A percentile compares a stretch with the other conserved stretches of the same genome.
These are phyloP conservation scores for Plantago lanceolata DNA, from an alignment of 305 asterid species.

Conservation along the genomic window DNA sequence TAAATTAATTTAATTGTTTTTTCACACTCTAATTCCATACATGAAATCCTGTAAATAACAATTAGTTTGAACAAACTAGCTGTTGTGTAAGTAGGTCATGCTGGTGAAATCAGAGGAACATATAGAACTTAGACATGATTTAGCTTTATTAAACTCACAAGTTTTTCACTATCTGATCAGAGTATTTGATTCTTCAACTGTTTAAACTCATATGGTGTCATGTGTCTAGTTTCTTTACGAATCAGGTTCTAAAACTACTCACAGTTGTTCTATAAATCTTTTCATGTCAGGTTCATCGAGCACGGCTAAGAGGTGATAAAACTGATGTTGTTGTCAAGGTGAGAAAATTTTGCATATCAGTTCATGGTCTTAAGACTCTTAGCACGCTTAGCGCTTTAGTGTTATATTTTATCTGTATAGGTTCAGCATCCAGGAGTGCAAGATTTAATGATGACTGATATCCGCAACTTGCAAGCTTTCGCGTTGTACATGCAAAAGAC, in stretches of 20 bases:
- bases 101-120: background rate
- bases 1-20: background rate
- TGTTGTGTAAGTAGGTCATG: constrained; percentile 6
- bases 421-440: constrained; percentile 96
- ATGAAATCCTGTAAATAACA: background rate
- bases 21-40: background rate
- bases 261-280: constrained; percentile 7
- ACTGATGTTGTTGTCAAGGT: constrained; percentile 91
- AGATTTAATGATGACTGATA: constrained; percentile 94
- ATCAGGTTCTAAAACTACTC: constrained; percentile 7
- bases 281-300: constrained; percentile 77
- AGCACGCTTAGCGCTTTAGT: constrained; percentile 21
- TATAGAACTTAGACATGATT: constrained; percentile 1
- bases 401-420: constrained; percentile 34
- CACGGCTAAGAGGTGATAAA: constrained; percentile 73
- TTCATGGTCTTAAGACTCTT: background rate
- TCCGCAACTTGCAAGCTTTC: constrained; percentile 88
- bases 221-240: background rate
- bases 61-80: constrained; percentile 5
- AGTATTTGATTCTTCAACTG: constrained; percentile 11
- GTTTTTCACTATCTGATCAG: constrained; percentile 5
- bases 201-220: background rate
- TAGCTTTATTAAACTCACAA: constrained; percentile 16
- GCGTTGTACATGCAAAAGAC: constrained; percentile 93
- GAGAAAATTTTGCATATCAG: constrained; percentile 13